A percentile compares a stretch with the other conserved stretches of the same genome.
These are phyloP conservation scores for Orbilia brochopaga DNA, from an alignment of 2,329 filamentous ascomycete genomes.

Conservation along the genomic window DNA sequence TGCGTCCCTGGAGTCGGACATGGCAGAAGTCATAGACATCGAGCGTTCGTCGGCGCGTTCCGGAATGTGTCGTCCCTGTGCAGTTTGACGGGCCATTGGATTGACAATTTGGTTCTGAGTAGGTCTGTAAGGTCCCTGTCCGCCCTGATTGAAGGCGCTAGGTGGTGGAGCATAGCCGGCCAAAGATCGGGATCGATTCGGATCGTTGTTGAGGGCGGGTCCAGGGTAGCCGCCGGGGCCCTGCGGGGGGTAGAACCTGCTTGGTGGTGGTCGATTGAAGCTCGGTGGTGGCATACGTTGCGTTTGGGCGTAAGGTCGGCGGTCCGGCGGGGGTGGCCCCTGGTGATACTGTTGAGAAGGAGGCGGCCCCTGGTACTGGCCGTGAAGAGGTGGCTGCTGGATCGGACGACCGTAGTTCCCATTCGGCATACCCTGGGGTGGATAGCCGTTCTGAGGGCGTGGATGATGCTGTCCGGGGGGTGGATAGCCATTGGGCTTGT, in stretches of 20 bases:
- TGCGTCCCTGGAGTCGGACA: slow-evolving; percentile 72
- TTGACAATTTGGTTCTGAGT: slow-evolving; percentile 58
- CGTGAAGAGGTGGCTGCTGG: slow-evolving; percentile 36
- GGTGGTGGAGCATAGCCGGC: slow-evolving; percentile 73
- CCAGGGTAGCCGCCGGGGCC: slow-evolving; percentile 66
- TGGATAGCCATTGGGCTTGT: slow-evolving; percentile 58
- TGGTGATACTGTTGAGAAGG: slow-evolving; percentile 49
- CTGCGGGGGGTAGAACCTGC: slow-evolving; percentile 67
- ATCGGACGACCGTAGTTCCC: slow-evolving; percentile 37
- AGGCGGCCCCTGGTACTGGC: slow-evolving; percentile 30
- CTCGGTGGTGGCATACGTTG: slow-evolving; percentile 58
- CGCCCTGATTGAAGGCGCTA: slow-evolving; percentile 75
- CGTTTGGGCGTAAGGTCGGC: slow-evolving; percentile 74
- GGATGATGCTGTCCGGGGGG: slow-evolving; percentile 59
- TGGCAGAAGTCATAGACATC: slow-evolving; percentile 92
- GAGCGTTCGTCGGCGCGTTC: slow-evolving; percentile 89
- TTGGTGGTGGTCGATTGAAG: slow-evolving; percentile 61
- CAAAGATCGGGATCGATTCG: slow-evolving; percentile 91
- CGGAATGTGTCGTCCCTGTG: slow-evolving; percentile 87
- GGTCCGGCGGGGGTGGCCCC: slow-evolving; percentile 57
- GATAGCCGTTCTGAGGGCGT: slow-evolving; percentile 58
- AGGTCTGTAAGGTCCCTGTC: slow-evolving; percentile 22
- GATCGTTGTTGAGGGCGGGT: slow-evolving; percentile 80
- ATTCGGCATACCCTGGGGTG: slow-evolving; percentile 56
- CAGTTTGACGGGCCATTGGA: slow-evolving; percentile 77